A percentile compares a stretch with the other conserved stretches of the same genome.
phyloP scores from a whole-genome alignment of 1,139 yeast genomes.

The Insectozyma bohioensis region DNA sequence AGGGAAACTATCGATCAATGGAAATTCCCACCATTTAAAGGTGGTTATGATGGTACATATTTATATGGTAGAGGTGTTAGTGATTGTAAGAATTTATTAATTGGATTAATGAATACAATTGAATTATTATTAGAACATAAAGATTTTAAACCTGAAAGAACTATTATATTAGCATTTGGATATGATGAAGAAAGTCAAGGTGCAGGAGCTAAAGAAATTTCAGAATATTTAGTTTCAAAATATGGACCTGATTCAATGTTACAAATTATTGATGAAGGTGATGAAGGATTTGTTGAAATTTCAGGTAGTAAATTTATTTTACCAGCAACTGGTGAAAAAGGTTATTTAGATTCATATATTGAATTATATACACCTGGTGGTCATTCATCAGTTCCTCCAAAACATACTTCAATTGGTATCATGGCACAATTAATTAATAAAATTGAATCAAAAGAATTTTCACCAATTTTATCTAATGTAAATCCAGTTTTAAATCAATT shows the following conservation, averaged over 20 bases:
- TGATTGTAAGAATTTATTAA: constrained; percentile 46
- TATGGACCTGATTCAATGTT: constrained; percentile 39
- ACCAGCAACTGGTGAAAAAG: constrained; percentile 51
- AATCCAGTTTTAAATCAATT: constrained; percentile 42
- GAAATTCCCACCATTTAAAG: constrained; percentile 45
- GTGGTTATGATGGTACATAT: constrained; percentile 39
- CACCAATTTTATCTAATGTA: constrained; percentile 30
- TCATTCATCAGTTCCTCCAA: constrained; percentile 46
- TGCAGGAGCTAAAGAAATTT: constrained; percentile 28
- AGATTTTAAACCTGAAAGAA: constrained; percentile 36
- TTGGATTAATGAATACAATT: constrained; percentile 42
- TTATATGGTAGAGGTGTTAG: constrained; percentile 47
- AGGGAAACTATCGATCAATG: constrained; percentile 33
- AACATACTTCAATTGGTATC: constrained; percentile 44
- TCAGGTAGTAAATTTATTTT: constrained; percentile 49
- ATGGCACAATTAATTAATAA: constrained; percentile 33
- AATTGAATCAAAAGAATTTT: constrained; percentile 33
- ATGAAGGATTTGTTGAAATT: constrained; percentile 28
- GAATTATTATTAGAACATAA: constrained; percentile 32
- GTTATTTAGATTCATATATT: constrained; percentile 31
- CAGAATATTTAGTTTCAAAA: constrained; percentile 23
- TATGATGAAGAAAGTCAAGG: constrained; percentile 47
- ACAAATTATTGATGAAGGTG: constrained; percentile 45
- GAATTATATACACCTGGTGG: constrained; percentile 45
- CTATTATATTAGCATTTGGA: constrained; percentile 44